A percentile compares a stretch with the other conserved stretches of the same genome.
Evolutionary conservation across 1,284 basidiomycete species (phyloP).

Genomic region (Uromyces viciae-fabae): DNA sequence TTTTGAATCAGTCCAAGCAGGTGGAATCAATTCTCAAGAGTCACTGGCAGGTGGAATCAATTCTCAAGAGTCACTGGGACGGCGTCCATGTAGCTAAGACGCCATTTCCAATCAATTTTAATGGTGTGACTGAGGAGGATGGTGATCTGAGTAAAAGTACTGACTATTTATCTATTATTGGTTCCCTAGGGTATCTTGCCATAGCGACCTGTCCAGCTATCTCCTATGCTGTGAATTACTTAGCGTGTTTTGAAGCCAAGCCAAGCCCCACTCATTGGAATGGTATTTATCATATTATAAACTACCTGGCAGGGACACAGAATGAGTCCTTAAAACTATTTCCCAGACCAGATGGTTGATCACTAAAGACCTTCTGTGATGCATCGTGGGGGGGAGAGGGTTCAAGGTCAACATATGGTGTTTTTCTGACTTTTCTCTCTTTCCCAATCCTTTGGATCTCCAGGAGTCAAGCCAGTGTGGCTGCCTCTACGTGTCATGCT

Average conservation of each 20-base stretch:
- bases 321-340: background rate
- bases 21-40: background rate
- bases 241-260: background rate
- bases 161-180: slow-evolving; percentile 9
- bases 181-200: slow-evolving; percentile 9
- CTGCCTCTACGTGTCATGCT: slow-evolving; percentile 21
- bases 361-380: background rate
- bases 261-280: background rate
- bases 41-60: too few species aligned
- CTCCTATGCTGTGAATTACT: background rate
- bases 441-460: slow-evolving; percentile 2
- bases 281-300: background rate
- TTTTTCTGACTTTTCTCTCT: background rate
- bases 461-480: background rate
- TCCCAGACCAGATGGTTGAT: background rate
- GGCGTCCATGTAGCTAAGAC: background rate
- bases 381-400: slow-evolving; percentile 21
- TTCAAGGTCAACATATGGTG: background rate
- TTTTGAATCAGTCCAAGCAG: background rate
- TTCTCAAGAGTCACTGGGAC: background rate
- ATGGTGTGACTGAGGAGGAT: background rate
- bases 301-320: background rate
- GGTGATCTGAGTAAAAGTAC: background rate
- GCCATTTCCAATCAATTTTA: background rate
- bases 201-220: background rate